These are phyloP conservation scores for Penicillium goetzii DNA, from an alignment of 495 filamentous ascomycete species.

Conservation along the genomic window DNA sequence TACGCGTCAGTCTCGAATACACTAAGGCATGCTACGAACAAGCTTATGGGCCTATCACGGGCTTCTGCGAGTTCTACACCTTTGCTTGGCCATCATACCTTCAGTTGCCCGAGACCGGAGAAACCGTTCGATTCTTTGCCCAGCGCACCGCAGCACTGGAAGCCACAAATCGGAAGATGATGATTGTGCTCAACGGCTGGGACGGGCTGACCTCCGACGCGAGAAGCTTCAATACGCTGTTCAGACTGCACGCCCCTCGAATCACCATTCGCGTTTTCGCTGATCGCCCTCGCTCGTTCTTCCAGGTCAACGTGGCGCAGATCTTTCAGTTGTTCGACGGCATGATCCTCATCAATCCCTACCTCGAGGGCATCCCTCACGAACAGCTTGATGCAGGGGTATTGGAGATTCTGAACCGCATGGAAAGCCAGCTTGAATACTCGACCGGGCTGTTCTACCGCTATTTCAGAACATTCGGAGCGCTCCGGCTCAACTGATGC, in stretches of 20 bases:
- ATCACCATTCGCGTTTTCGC: conserved; percentile 9
- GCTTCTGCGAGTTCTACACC: neutral
- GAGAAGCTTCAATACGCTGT: neutral
- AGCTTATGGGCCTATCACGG: neutral
- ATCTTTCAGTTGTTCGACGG: neutral
- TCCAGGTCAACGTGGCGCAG: conserved; percentile 8
- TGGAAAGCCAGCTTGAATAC: conserved; percentile 1
- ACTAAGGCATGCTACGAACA: neutral
- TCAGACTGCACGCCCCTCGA: neutral
- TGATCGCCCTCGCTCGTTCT: conserved; percentile 2
- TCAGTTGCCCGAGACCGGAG: neutral
- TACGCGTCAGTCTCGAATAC: conserved; percentile 1
- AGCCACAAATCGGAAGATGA: neutral
- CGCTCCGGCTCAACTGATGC: neutral
- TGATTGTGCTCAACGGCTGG: conserved; percentile 10
- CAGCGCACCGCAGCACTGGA: neutral
- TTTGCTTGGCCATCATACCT: neutral
- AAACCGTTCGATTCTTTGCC: neutral
- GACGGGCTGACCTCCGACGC: neutral
- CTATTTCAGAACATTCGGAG: neutral
- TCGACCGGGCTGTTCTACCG: conserved; percentile 8
- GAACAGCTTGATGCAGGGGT: neutral
- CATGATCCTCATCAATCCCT: conserved; percentile 3
- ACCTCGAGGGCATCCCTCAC: neutral
- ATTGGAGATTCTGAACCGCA: neutral